These are phyloP conservation scores for Lenwebbia sp. DNA, from an alignment of 345 rosid genomes.

Conservation along the genomic window DNA sequence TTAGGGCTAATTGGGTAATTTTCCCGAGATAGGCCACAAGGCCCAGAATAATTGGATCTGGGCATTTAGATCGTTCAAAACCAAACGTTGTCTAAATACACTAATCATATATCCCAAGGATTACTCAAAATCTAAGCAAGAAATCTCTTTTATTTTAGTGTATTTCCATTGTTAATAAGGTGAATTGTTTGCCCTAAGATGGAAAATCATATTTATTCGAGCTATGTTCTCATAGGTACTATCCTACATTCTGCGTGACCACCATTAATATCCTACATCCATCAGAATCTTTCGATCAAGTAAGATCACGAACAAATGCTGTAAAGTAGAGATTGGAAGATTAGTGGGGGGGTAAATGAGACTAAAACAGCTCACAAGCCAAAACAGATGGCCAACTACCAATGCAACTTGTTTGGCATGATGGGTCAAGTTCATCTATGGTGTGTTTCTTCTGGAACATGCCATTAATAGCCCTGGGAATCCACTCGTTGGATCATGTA, in stretches of 20 bases:
- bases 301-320: background rate
- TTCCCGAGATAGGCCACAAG: background rate
- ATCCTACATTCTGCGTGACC: background rate
- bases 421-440: background rate
- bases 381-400: background rate
- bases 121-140: background rate
- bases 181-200: background rate
- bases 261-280: background rate
- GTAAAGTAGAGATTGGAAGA: background rate
- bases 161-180: background rate
- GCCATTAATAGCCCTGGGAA: background rate
- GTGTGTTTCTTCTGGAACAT: background rate
- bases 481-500: background rate
- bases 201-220: background rate
- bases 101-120: background rate
- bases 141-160: background rate
- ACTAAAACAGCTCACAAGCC: background rate
- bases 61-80: background rate
- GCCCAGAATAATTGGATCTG: background rate
- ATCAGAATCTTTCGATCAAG: background rate
- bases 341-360: no score
- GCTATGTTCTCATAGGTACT: background rate
- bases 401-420: background rate
- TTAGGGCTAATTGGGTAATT: no score
- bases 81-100: background rate